Conservation (phyloP, 352 stramenopile genomes). For the Phytophthora uliginosa region DNA sequence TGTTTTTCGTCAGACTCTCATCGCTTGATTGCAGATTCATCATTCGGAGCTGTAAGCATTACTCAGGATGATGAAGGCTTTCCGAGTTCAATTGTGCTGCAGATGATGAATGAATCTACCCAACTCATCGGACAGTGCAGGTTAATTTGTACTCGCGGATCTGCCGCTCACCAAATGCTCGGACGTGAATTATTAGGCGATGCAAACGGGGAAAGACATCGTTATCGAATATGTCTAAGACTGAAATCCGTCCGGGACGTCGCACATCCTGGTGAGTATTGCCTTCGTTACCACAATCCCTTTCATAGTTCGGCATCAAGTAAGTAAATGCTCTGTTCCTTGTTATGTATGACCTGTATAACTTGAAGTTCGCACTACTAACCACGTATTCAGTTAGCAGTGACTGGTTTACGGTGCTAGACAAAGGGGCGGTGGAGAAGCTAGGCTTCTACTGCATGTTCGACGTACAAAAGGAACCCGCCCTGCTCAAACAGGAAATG, state of each 20-base stretch:
- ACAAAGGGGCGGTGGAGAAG: slow-evolving; percentile 47
- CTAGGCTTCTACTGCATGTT: slow-evolving; percentile 58
- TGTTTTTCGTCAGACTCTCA: slow-evolving; percentile 35
- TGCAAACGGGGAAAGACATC: slow-evolving; percentile 17
- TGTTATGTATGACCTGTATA: neutral
- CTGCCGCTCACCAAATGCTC: slow-evolving; percentile 6
- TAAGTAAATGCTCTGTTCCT: slow-evolving; percentile 18
- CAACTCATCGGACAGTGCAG: slow-evolving; percentile 27
- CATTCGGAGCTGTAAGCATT: slow-evolving; percentile 1
- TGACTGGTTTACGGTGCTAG: slow-evolving; percentile 40
- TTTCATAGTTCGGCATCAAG: slow-evolving; percentile 46
- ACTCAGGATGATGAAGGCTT: slow-evolving; percentile 16
- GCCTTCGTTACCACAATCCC: slow-evolving; percentile 47
- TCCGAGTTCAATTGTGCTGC: slow-evolving; percentile 25
- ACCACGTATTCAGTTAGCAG: slow-evolving; percentile 45
- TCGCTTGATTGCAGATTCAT: slow-evolving; percentile 24
- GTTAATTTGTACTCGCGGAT: slow-evolving; percentile 14
- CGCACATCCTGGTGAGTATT: slow-evolving; percentile 31
- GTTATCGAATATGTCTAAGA: slow-evolving; percentile 50
- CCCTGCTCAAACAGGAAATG: slow-evolving; percentile 60
- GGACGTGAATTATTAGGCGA: slow-evolving; percentile 13
- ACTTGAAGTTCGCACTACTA: neutral
- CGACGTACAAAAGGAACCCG: slow-evolving; percentile 44
- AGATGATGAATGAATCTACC: slow-evolving; percentile 24
- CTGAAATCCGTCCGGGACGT: slow-evolving; percentile 52